These are phyloP conservation scores for Oxyria digyna DNA, from an alignment of 148 eudicot genomes.

Conservation along the genomic window DNA sequence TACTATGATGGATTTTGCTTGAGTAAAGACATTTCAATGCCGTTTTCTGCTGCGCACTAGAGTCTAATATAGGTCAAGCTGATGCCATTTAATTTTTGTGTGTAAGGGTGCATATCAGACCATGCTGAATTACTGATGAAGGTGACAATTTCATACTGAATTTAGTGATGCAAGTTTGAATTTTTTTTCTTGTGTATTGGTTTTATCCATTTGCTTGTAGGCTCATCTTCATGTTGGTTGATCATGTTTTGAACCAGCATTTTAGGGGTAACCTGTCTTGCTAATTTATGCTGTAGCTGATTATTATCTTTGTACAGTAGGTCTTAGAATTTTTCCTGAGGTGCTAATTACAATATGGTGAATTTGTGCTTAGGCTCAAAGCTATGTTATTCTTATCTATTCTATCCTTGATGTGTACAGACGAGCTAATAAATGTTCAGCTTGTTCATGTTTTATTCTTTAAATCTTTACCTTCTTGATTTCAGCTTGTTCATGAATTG, in stretches of 20 bases:
- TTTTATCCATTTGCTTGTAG: neutral
- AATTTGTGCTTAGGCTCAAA: conserved; percentile 11
- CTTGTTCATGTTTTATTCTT: neutral
- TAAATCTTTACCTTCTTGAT: neutral
- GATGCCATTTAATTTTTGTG: neutral
- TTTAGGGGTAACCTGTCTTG: neutral
- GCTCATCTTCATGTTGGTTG: neutral
- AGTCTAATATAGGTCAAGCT: neutral
- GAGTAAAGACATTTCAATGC: neutral
- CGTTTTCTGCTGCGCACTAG: neutral
- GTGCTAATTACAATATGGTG: neutral
- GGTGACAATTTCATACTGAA: neutral
- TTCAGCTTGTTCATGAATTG: neutral
- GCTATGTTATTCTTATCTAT: neutral
- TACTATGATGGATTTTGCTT: too few relatives aligned
- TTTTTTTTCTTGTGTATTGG: neutral
- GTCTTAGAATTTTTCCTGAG: neutral
- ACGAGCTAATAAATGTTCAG: neutral
- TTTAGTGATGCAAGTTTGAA: neutral
- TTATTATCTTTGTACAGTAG: neutral
- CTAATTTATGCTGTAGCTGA: neutral
- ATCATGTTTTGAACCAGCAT: neutral
- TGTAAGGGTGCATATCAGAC: neutral
- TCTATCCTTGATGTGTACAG: conserved; percentile 7
- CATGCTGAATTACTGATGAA: neutral